Percentiles rank a stretch among this genome's conserved stretches.
phyloP scores from a whole-genome alignment of 345 rosid genomes.

The Erodium maritimum region DNA sequence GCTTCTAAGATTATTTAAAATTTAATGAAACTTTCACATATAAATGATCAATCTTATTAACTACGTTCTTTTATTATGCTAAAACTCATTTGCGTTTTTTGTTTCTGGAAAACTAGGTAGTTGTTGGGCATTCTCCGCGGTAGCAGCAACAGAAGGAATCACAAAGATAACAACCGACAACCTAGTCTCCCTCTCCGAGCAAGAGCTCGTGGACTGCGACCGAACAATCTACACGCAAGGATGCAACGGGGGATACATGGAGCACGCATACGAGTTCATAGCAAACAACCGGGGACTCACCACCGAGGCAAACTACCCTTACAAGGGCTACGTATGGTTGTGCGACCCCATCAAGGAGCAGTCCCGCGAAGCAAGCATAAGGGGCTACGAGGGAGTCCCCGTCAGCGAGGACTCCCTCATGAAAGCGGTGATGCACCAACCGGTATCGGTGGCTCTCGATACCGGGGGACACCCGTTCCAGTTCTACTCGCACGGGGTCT shows the following conservation, averaged over 20 bases:
- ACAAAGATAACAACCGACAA: slow-evolving; percentile 3
- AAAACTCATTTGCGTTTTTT: not conserved
- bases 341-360: slow-evolving; percentile 8
- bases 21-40: too few relatives aligned
- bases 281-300: slow-evolving; percentile 15
- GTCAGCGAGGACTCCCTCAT: slow-evolving; percentile 10
- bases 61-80: too few relatives aligned
- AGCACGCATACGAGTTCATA: slow-evolving; percentile 21
- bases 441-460: slow-evolving; percentile 22
- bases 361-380: slow-evolving; percentile 9
- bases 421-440: slow-evolving; percentile 24
- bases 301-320: slow-evolving; percentile 21
- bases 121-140: slow-evolving; percentile 22
- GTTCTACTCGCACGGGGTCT: slow-evolving; percentile 23
- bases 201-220: slow-evolving; percentile 26
- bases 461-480: slow-evolving; percentile 13
- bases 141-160: slow-evolving; percentile 13
- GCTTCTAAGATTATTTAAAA: too few relatives aligned
- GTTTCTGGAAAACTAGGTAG: slow-evolving; percentile 6
- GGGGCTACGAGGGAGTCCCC: slow-evolving; percentile 19
- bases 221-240: slow-evolving; percentile 13
- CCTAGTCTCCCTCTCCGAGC: slow-evolving; percentile 18
- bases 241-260: slow-evolving; percentile 24
- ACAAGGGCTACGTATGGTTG: slow-evolving; percentile 4
- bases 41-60: too few relatives aligned